Conservation (phyloP, 2,329 filamentous ascomycete genomes). For the Fusarium brachygibbosum region DNA sequence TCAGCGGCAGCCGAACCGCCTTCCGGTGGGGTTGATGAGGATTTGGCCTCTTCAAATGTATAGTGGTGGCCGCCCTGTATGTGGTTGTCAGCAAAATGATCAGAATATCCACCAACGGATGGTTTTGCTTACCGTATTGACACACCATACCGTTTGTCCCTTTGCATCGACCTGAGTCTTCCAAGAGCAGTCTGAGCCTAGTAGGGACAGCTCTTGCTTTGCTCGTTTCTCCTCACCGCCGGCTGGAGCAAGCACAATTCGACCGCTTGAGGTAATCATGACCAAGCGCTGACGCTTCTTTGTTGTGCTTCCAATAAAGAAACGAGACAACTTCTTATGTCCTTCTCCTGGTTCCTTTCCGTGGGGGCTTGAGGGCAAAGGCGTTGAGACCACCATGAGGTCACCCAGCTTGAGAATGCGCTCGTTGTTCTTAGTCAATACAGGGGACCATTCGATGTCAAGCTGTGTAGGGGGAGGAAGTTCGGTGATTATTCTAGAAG, state of each 20-base stretch:
- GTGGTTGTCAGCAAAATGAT: not conserved
- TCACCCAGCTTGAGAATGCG: constrained; percentile 95
- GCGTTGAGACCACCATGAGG: constrained; percentile 83
- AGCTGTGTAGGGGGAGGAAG: constrained; percentile 95
- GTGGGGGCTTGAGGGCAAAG: constrained; percentile 80
- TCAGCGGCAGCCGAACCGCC: constrained; percentile 82
- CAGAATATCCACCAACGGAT: not conserved
- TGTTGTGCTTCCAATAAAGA: constrained; percentile 90
- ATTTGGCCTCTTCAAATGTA: constrained; percentile 93
- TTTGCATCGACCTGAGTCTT: constrained; percentile 87
- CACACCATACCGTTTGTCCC: constrained; percentile 87
- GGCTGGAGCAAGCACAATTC: constrained; percentile 89
- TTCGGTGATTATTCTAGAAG: constrained; percentile 90
- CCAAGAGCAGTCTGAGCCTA: constrained; percentile 81
- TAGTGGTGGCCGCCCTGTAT: constrained; percentile 88
- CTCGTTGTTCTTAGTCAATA: constrained; percentile 90
- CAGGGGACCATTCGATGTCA: constrained; percentile 98
- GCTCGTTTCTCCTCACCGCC: constrained; percentile 96
- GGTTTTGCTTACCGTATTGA: constrained; percentile 84
- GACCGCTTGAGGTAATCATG: constrained; percentile 92
- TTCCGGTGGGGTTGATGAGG: constrained; percentile 66
- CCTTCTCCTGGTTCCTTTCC: constrained; percentile 78
- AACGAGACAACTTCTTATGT: constrained; percentile 91
- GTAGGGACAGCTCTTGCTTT: constrained; percentile 90
- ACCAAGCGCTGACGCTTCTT: constrained; percentile 95